A percentile compares a stretch with the other conserved stretches of the same genome.
Evolutionary conservation across 768 basidiomycete genomes (phyloP).

Genomic region (Suillus fuscotomentosus): DNA sequence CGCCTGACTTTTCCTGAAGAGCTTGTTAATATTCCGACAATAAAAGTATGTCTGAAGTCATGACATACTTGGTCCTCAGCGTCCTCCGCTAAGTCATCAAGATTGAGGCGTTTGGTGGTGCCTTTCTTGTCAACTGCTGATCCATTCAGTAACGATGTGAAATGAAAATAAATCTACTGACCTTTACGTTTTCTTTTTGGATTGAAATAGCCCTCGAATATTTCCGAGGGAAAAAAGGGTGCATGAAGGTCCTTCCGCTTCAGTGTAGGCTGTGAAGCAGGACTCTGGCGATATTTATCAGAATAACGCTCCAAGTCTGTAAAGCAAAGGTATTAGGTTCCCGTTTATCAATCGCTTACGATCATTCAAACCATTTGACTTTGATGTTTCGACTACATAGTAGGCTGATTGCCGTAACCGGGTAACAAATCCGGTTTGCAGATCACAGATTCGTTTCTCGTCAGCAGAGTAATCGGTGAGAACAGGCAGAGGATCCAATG

Average conservation of each 20-base stretch:
- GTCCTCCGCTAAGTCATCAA: conserved; percentile 69
- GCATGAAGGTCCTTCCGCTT: conserved; percentile 69
- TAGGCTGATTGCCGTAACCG: conserved; percentile 72
- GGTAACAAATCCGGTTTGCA: conserved; percentile 64
- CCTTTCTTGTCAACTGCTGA: conserved; percentile 29
- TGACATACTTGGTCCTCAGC: conserved; percentile 53
- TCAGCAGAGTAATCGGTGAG: conserved; percentile 63
- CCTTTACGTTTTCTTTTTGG: conserved; percentile 64
- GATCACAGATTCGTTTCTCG: conserved; percentile 62
- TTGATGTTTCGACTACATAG: conserved; percentile 69
- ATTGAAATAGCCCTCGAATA: conserved; percentile 81
- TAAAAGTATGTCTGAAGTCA: neutral
- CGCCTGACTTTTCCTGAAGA: conserved; percentile 64
- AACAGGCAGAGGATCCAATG: conserved; percentile 62
- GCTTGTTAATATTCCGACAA: neutral
- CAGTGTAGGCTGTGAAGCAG: conserved; percentile 58
- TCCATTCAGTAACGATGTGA: neutral
- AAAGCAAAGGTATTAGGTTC: neutral
- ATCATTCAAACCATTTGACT: conserved; percentile 50
- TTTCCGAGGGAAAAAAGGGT: conserved; percentile 74
- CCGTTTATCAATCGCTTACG: neutral
- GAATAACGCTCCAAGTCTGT: conserved; percentile 79
- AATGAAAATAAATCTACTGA: conserved; percentile 11
- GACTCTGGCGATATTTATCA: conserved; percentile 75
- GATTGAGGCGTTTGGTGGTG: conserved; percentile 47